Percentiles rank a stretch among this genome's conserved stretches.
These are phyloP conservation scores for Colletotrichum euphorbiae DNA, from an alignment of 2,329 filamentous ascomycete genomes.

Conservation along the genomic window DNA sequence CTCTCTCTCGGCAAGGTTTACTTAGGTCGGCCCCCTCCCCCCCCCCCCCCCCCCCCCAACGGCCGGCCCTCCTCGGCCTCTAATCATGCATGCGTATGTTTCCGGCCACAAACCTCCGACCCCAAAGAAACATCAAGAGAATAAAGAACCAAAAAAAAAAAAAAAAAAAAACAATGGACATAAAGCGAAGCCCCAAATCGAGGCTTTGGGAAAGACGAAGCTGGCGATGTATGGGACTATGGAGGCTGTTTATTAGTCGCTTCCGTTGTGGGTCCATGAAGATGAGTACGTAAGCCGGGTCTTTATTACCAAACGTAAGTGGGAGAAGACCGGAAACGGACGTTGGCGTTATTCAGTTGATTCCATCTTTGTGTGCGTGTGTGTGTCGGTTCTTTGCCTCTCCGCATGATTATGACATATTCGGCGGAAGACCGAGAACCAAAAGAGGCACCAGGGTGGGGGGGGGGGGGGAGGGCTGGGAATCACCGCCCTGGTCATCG, in stretches of 20 bases:
- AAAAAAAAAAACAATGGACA: not conserved
- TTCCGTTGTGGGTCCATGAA: constrained; percentile 2
- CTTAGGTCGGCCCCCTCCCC: no score
- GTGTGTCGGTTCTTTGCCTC: not conserved
- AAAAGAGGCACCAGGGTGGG: no score
- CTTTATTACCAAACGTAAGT: not conserved
- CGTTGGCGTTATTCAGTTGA: no score
- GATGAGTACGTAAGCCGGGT: not conserved
- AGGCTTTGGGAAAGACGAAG: not conserved
- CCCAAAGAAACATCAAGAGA: not conserved
- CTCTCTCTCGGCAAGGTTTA: no score
- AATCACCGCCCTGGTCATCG: not conserved
- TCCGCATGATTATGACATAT: not conserved
- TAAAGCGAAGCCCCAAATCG: not conserved
- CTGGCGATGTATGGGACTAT: not conserved
- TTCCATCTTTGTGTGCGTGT: no score
- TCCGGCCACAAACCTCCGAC: not conserved
- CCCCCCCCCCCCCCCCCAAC: no score
- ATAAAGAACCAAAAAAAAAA: no score
- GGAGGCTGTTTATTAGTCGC: constrained; percentile 5
- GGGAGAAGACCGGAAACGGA: not conserved
- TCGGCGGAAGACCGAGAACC: not conserved
- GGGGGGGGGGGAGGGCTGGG: no score
- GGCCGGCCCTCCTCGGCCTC: no score
- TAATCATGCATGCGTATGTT: no score